Percentiles rank a stretch among this genome's conserved stretches.
Conservation (phyloP, 257 asterid genomes). For the Solanum acaule region DNA sequence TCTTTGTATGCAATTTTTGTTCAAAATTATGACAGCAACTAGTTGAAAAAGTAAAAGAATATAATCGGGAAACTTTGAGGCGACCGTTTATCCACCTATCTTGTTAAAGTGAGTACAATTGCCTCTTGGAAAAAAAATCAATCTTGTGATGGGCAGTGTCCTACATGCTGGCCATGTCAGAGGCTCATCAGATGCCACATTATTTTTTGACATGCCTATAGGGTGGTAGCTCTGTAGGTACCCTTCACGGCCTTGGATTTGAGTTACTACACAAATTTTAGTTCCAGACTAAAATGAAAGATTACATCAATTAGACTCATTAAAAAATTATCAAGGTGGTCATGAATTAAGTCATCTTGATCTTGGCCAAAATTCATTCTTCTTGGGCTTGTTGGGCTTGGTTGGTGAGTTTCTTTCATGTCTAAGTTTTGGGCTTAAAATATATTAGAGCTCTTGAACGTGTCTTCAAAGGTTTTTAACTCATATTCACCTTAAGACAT, state of each 20-base stretch:
- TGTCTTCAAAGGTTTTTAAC: not conserved
- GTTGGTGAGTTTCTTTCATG: not conserved
- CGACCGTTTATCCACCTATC: not conserved
- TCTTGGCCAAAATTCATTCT: not conserved
- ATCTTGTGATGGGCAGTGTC: not conserved
- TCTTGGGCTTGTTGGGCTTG: not conserved
- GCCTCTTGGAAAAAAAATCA: not conserved
- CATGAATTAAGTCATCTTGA: not conserved
- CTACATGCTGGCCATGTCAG: not conserved
- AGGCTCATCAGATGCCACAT: not conserved
- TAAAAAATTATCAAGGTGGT: not conserved
- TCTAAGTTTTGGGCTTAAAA: not conserved
- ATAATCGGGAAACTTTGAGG: not conserved
- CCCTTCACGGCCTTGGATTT: not conserved
- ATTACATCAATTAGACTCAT: not conserved
- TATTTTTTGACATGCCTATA: not conserved
- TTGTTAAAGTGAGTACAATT: not conserved
- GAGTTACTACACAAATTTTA: not conserved
- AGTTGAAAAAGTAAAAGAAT: not conserved
- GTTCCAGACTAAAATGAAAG: not conserved
- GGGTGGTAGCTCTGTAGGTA: not conserved
- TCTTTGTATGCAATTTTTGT: not conserved
- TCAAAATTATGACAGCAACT: not conserved
- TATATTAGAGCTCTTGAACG: not conserved
- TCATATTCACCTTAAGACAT: not conserved